A percentile compares a stretch with the other conserved stretches of the same genome.
Evolutionary conservation across 2,329 filamentous ascomycete species (phyloP).

Genomic region (Byssoonygena ceratinophila): DNA sequence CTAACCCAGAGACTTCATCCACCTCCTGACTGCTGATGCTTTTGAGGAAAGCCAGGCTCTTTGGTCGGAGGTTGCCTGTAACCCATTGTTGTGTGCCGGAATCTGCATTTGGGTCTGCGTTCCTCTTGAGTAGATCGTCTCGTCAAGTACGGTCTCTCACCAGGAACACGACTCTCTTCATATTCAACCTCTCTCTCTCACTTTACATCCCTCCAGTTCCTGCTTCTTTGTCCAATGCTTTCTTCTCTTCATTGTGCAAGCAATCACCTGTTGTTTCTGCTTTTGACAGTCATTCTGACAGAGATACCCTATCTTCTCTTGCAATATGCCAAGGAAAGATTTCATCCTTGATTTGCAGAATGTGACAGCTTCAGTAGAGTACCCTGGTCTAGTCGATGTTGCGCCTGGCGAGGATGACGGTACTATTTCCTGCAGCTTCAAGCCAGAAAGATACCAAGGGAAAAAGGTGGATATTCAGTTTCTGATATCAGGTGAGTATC

Average conservation of each 20-base stretch:
- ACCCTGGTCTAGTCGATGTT: slow-evolving; percentile 46
- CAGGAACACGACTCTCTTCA: neutral
- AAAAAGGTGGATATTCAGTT: slow-evolving; percentile 29
- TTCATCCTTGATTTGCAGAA: slow-evolving; percentile 52
- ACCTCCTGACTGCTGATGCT: neutral
- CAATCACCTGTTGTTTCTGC: no score
- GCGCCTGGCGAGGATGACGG: slow-evolving; percentile 58
- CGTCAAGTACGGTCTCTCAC: neutral
- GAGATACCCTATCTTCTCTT: neutral
- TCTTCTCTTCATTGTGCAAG: no score
- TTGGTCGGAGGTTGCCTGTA: neutral
- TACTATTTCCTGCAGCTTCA: slow-evolving; percentile 54
- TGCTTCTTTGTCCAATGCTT: neutral
- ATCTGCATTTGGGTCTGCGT: no score
- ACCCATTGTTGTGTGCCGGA: no score
- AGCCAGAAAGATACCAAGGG: slow-evolving; percentile 24
- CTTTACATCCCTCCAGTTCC: neutral
- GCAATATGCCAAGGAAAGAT: slow-evolving; percentile 52
- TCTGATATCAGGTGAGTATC: slow-evolving; percentile 32
- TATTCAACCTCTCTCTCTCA: neutral
- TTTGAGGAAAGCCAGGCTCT: neutral
- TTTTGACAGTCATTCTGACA: neutral
- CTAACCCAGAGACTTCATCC: neutral
- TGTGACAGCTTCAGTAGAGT: slow-evolving; percentile 29
- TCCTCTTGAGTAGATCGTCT: no score